Evolutionary conservation across 2,329 filamentous ascomycete species (phyloP), one percentile per base, ranked within the genome.

Genomic region (Arthrocladium fulminans): DNA sequence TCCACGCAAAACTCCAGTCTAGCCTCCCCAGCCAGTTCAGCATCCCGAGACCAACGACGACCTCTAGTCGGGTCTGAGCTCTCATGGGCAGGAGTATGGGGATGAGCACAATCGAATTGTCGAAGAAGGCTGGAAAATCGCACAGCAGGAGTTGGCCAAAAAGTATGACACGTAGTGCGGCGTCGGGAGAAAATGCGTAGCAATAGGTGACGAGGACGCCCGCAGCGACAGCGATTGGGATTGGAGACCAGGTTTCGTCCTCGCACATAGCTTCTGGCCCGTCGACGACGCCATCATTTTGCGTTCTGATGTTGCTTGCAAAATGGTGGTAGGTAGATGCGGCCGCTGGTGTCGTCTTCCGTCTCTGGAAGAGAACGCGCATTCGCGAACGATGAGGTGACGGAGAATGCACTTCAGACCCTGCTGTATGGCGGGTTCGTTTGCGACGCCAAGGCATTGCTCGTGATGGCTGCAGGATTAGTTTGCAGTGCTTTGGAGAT

Each of bases 251-350:
- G 32, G 13, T 5, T 9, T 35, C n/a, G 32, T 9, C 6, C 32
- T 35, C 13, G 32, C 32, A 8, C 32, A 35, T n/a, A 35, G 32
- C 32, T 35, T 35, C 32, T 6, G 17, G 6, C 6, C 17, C n/a
- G 32, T 5, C n/a, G 5, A 15, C n/a, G 5, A 5, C n/a, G n/a
- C 10, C 13, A 6, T 35, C 32, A 6, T 9, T 6, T 15, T 9
- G 17, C 13, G n/a, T n/a, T 15, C 19, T 40, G 9, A 40, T 15
- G 22, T 22, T 40, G 37, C 37, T 8, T 40, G 37, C 37, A 15
- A 40, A 40, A 22, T 40, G 37, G 37, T 40, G 19, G 37, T 40
- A 40, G n/a, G 15, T 22, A 7, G 37, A 35, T 35, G 32, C 32
- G 7, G 13, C 17, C 4, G 32, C 6, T 15, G 32, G 32, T 35